Evolutionary conservation across 768 basidiomycete species (phyloP).

Genomic region (Asterophora parasitica): DNA sequence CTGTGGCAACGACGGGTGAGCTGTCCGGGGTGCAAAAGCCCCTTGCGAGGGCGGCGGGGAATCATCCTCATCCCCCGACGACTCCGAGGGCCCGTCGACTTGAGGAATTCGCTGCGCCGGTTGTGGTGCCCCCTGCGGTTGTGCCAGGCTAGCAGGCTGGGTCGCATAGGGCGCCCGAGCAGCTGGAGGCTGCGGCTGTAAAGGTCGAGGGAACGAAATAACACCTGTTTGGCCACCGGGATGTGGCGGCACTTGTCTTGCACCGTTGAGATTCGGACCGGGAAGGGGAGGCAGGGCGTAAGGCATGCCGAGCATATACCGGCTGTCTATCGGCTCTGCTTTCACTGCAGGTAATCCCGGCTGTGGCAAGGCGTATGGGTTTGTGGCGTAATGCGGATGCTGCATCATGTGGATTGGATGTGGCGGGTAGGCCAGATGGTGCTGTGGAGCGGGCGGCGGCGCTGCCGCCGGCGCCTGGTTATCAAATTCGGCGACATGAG

Average conservation of each 20-base stretch:
- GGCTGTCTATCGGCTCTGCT: constrained; percentile 64
- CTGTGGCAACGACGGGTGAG: constrained; percentile 76
- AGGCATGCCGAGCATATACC: constrained; percentile 55
- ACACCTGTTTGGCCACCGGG: constrained; percentile 57
- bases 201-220: constrained; percentile 44
- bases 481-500: constrained; percentile 93
- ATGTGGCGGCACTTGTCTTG: constrained; percentile 38
- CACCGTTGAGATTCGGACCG: constrained; percentile 57
- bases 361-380: constrained; percentile 45
- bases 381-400: constrained; percentile 52
- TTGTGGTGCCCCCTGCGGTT: constrained; percentile 6
- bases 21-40: constrained; percentile 61
- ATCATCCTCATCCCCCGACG: constrained; percentile 56
- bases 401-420: constrained; percentile 61
- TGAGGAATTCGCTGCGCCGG: constrained; percentile 55
- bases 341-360: constrained; percentile 53
- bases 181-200: constrained; percentile 25
- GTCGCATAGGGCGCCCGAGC: constrained; percentile 23
- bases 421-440: constrained; percentile 50
- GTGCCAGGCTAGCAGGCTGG: constrained; percentile 13
- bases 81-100: constrained; percentile 75
- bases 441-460: constrained; percentile 40
- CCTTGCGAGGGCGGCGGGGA: constrained; percentile 60
- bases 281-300: constrained; percentile 62
- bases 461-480: constrained; percentile 36